Conservation (phyloP, 768 basidiomycete species). For the Rhizopogon sp. region DNA sequence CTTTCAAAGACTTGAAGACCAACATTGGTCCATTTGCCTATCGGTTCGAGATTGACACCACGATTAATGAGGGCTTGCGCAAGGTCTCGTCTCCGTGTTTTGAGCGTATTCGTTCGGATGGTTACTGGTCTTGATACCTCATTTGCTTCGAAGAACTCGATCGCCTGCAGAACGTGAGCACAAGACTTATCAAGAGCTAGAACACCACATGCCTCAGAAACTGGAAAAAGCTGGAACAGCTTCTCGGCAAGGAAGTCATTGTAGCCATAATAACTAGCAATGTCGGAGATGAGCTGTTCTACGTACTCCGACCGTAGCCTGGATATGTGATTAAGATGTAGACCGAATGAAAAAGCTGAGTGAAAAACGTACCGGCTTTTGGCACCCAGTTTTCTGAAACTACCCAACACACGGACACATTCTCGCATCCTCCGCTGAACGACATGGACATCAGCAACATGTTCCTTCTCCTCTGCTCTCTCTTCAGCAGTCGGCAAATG, state of each 20-base stretch:
- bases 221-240: constrained; percentile 88
- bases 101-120: constrained; percentile 95
- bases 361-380: constrained; percentile 54
- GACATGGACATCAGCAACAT: constrained; percentile 65
- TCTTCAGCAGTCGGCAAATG: constrained; percentile 68
- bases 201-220: constrained; percentile 66
- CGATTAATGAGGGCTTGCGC: constrained; percentile 92
- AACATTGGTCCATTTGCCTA: constrained; percentile 99
- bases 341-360: constrained; percentile 7
- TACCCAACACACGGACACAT: constrained; percentile 65
- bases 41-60: constrained; percentile 95
- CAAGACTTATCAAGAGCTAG: constrained; percentile 5
- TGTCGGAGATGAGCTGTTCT: constrained; percentile 82
- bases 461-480: constrained; percentile 64
- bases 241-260: constrained; percentile 94
- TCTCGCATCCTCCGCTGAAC: constrained; percentile 79
- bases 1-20: constrained; percentile 99
- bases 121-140: constrained; percentile 95
- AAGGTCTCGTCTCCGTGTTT: constrained; percentile 88
- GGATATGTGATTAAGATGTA: constrained; percentile 6
- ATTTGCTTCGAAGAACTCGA: constrained; percentile 98
- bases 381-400: constrained; percentile 64
- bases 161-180: constrained; percentile 52
- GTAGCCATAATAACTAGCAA: constrained; percentile 96
- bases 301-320: constrained; percentile 90